Evolutionary conservation across 2,329 filamentous ascomycete genomes (phyloP).

Genomic region (Pezicula neosporulosa): DNA sequence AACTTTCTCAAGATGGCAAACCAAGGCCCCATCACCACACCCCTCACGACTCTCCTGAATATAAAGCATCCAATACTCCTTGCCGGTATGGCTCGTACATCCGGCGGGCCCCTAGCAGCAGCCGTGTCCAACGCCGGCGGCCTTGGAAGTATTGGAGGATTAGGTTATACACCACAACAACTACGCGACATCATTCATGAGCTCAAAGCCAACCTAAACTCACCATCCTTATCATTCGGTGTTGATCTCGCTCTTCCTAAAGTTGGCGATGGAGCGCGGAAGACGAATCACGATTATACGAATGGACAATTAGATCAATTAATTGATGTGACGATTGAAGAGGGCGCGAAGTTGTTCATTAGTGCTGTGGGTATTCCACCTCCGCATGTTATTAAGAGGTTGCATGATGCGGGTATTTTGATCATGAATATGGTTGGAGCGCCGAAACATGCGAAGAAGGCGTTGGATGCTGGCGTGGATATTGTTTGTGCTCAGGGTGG

Average conservation of each 20-base stretch:
- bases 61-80: conserved; percentile 89
- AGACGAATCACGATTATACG: conserved; percentile 96
- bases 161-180: conserved; percentile 70
- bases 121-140: conserved; percentile 79
- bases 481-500: conserved; percentile 90
- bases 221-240: conserved; percentile 75
- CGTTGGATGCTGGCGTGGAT: conserved; percentile 81
- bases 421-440: conserved; percentile 98
- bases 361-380: conserved; percentile 87
- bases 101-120: conserved; percentile 73
- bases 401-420: conserved; percentile 77
- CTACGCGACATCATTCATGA: conserved; percentile 80
- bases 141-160: conserved; percentile 68
- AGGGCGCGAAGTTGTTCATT: conserved; percentile 83
- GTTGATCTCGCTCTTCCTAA: conserved; percentile 90
- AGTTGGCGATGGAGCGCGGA: conserved; percentile 76
- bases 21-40: conserved; percentile 58
- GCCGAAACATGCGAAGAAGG: conserved; percentile 87
- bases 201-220: conserved; percentile 70
- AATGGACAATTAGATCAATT: conserved; percentile 83
- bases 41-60: conserved; percentile 72
- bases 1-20: neutral
- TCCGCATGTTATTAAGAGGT: conserved; percentile 62
- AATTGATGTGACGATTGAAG: conserved; percentile 80
- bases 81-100: conserved; percentile 89